Evolutionary conservation across 169 alveolate species (phyloP), one percentile per base, ranked within the genome.

Genomic region (Plasmodium malariae): DNA sequence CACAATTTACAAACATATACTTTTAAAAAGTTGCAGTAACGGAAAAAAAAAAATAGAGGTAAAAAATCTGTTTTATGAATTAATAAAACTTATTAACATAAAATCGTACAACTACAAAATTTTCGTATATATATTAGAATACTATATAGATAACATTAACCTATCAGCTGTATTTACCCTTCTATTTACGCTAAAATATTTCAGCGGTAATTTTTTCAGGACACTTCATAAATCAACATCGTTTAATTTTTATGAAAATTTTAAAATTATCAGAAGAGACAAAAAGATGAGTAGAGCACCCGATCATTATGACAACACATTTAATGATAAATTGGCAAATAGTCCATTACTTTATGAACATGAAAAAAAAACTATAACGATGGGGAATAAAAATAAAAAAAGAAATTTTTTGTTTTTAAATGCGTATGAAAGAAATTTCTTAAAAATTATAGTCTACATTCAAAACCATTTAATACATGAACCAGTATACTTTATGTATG

Each of bases 41-140:
- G 28, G 21, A 74, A 74, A 74, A 74, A 59, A 59, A 9, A 74
- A 59, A 54, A 74, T 74, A 74, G 9, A 28, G 21, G 54, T 65
- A 60, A 74, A 74, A 60, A 74, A 60, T 60, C 43, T 74, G 36
- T 74, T 32, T 54, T 74, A 74, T 5, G 88, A 74, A 62, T 28
- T 74, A 60, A 60, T 59, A 65, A 74, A 74, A 74, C n/a, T 74
- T 45, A 32, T 54, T 3, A 60, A 74, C 36, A 74, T 74, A 74
- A 74, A 59, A 19, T 74, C 88, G 11, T 74, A 74, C 17, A 43
- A 60, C 34, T 40, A 26, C 34, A 19, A 54, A 24, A 37, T 74
- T 0, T 74, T 74, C 43, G 7, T 74, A 34, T 54, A 74, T 54
- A 37, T 60, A 19, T 49, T 74, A 68, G 74, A 74, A 14, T 60